Conservation (phyloP, 345 rosid genomes). For the Moricandia arvensis region DNA sequence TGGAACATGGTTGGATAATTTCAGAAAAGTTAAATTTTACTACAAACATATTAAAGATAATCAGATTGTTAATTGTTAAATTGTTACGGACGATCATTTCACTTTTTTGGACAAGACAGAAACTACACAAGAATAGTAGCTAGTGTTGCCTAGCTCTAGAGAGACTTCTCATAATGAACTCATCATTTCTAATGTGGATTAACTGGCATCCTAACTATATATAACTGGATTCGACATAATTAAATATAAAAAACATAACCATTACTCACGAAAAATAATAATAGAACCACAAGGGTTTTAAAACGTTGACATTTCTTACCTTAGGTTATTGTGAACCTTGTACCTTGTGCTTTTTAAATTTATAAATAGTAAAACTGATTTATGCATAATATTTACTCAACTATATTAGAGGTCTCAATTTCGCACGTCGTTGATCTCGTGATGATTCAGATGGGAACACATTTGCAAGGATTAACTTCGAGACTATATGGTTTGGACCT, state of each 20-base stretch:
- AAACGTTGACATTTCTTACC: background rate
- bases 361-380: background rate
- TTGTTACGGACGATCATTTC: too few relatives aligned
- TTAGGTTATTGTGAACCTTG: background rate
- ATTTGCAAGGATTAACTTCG: background rate
- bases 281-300: background rate
- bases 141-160: background rate
- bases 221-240: background rate
- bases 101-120: too few relatives aligned
- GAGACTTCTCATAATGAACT: background rate
- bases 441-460: background rate
- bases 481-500: background rate
- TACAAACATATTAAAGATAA: too few relatives aligned
- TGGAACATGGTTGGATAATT: too few relatives aligned
- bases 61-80: too few relatives aligned
- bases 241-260: background rate
- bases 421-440: background rate
- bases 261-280: background rate
- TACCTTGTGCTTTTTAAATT: background rate
- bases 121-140: background rate
- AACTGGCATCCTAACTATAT: background rate
- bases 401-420: background rate
- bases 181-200: background rate
- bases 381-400: background rate
- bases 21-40: too few relatives aligned